Base-by-base conservation (phyloP, 805 yeast genomes). In the Suhomyces sp. region DNA sequence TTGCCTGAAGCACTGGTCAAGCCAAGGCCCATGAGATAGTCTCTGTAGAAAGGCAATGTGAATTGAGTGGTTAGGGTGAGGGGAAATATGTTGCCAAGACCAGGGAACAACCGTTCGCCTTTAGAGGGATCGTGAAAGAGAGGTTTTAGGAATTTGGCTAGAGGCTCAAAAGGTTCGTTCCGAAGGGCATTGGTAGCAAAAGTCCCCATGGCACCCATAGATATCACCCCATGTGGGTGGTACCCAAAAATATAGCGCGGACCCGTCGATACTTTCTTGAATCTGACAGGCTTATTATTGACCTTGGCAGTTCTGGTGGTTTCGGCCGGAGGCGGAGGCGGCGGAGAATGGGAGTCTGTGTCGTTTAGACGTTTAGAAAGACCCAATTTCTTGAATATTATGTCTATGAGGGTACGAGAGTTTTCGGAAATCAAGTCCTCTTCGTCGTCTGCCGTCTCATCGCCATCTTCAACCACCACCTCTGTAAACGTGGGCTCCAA, bases 181-280 rank as follows among this genome's bases (percentile, higher is more conserved):
- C 78, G 58, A 22, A 76, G 52, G 10, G 72, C 69, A 58, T 76
- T 76, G 4, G 96, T 88, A 0, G 87, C 90, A 56, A 92, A 74
- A 0, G 86, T 85, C 1, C 96, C 96, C 66, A 92, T 85, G 0
- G 87, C 92, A 2, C 97, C 97, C 80, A 92, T 79, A 1, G 96
- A 88, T 10, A 92, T 91, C 13, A 93, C 92, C 0, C 99, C 99
- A 68, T 94, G 99, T 0, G 99, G 99, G 68, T 92, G 97, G 63
- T 90, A 86, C 0, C 97, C 96, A 70, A 93, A 93, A 2, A 93
- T 82, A 68, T 94, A 93, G 36, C 87, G 73, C 2, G 90, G 92
- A 0, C 90, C 93, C 3, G 83, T 70, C 47, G 78, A 62, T 1
- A 75, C 69, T 44, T 63, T 60, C 48, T 67, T 67, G 48, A 50